Percentiles rank a stretch among this genome's conserved stretches.
Evolutionary conservation across 1,139 yeast genomes (phyloP).

Genomic region (Kurtzmaniella quercitrusa): DNA sequence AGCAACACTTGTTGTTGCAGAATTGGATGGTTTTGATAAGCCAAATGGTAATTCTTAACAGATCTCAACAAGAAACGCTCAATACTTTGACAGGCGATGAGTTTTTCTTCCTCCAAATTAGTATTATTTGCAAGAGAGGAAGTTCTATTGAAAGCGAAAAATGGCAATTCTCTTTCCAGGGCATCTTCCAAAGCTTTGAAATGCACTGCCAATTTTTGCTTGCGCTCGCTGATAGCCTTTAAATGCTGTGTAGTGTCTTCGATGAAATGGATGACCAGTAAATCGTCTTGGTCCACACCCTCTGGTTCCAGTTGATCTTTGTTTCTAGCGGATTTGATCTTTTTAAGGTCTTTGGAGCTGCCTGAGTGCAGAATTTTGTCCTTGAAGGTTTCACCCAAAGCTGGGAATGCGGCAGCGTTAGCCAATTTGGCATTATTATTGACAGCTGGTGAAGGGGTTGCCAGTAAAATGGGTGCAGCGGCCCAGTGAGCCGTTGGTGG

Average conservation of each 20-base stretch:
- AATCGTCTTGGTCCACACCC: conserved; percentile 40
- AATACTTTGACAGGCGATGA: conserved; percentile 38
- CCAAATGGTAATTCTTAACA: conserved; percentile 44
- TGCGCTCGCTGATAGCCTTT: conserved; percentile 27
- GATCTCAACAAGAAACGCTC: conserved; percentile 42
- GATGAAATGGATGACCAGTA: conserved; percentile 31
- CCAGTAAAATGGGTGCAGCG: conserved; percentile 20
- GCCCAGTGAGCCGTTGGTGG: conserved; percentile 66
- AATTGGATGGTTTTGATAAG: conserved; percentile 45
- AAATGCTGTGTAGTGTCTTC: conserved; percentile 36
- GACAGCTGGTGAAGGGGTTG: conserved; percentile 34
- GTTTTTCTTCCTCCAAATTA: conserved; percentile 35
- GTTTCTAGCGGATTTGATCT: conserved; percentile 16
- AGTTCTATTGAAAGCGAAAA: conserved; percentile 33
- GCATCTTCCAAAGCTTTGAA: conserved; percentile 20
- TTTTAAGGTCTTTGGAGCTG: conserved; percentile 27
- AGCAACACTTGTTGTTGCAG: conserved; percentile 38
- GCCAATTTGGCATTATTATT: conserved; percentile 36
- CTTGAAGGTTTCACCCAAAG: conserved; percentile 61
- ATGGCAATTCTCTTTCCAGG: conserved; percentile 25
- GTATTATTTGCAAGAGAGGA: conserved; percentile 17
- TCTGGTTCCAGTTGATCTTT: conserved; percentile 23
- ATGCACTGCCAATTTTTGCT: conserved; percentile 30
- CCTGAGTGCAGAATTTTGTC: conserved; percentile 24
- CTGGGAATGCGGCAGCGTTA: conserved; percentile 65